Percentiles rank a stretch among this genome's conserved stretches.
Conservation (phyloP, 2,329 filamentous ascomycete species). For the Aspergillus spinulosporus region DNA sequence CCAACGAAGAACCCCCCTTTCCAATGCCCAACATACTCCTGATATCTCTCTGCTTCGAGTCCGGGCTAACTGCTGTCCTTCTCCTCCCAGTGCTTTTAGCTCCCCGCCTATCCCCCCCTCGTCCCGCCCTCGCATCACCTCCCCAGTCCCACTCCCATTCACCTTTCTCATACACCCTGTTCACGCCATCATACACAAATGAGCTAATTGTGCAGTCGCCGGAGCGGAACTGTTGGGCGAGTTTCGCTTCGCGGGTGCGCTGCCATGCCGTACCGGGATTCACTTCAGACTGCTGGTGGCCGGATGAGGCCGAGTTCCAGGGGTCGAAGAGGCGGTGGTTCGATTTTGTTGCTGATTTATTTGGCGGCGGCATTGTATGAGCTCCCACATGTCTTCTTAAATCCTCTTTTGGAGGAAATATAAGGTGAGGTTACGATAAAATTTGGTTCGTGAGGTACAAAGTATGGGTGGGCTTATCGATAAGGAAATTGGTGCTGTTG, state of each 20-base stretch:
- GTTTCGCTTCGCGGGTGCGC: conserved; percentile 66
- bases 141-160: conserved; percentile 17
- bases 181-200: conserved; percentile 39
- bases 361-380: background rate
- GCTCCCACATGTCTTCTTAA: no score
- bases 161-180: background rate
- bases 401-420: no score
- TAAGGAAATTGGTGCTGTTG: background rate
- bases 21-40: conserved; percentile 34
- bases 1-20: conserved; percentile 6
- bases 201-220: conserved; percentile 53
- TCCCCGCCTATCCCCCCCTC: background rate
- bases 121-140: conserved; percentile 1
- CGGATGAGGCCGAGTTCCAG: conserved; percentile 68
- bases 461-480: conserved; percentile 5
- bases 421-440: background rate
- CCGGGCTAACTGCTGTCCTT: background rate
- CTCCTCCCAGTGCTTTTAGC: background rate
- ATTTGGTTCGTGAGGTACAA: background rate
- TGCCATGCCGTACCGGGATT: conserved; percentile 69
- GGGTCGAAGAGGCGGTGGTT: conserved; percentile 42
- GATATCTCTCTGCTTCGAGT: conserved; percentile 40
- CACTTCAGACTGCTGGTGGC: conserved; percentile 75
- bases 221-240: conserved; percentile 68
- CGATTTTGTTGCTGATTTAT: conserved; percentile 7